Percentiles rank a stretch among this genome's conserved stretches.
phyloP scores from a whole-genome alignment of 805 yeast genomes.

The Spathaspora boniae region DNA sequence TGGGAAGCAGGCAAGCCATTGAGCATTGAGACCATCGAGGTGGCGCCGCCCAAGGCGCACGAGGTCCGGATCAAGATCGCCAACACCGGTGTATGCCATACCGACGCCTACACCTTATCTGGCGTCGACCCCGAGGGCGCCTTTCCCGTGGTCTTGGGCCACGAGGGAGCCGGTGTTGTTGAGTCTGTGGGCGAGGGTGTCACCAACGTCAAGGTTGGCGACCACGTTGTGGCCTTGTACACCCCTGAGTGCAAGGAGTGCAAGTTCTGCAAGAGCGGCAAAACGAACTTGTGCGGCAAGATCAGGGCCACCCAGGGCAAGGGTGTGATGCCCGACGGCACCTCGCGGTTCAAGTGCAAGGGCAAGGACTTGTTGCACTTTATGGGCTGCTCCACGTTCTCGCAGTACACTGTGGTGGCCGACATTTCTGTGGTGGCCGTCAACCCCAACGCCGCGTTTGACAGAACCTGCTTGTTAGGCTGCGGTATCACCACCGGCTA shows the following conservation, averaged over 20 bases:
- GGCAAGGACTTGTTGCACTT: conserved; percentile 87
- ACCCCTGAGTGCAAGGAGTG: conserved; percentile 97
- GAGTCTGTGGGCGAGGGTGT: conserved; percentile 96
- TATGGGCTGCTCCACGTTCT: conserved; percentile 98
- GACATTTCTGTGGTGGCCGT: conserved; percentile 95
- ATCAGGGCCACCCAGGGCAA: conserved; percentile 97
- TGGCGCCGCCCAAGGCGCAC: conserved; percentile 92
- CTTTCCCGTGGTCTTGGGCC: conserved; percentile 91
- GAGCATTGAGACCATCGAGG: conserved; percentile 81
- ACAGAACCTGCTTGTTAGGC: conserved; percentile 87
- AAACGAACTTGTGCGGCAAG: conserved; percentile 94
- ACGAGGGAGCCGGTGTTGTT: conserved; percentile 97
- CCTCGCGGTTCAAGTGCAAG: conserved; percentile 80
- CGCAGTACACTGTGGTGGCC: conserved; percentile 97
- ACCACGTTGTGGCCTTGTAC: conserved; percentile 88
- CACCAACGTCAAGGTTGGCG: conserved; percentile 85
- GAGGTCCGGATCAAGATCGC: conserved; percentile 90
- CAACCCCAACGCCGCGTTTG: conserved; percentile 77
- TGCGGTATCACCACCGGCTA: conserved; percentile 99
- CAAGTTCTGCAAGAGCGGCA: conserved; percentile 90
- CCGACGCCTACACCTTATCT: conserved; percentile 94
- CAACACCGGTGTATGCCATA: conserved; percentile 95
- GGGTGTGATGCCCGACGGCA: conserved; percentile 99
- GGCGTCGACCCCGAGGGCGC: conserved; percentile 97
- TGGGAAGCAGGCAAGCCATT: conserved; percentile 92